Base-by-base conservation (phyloP, 768 basidiomycete species). In the Phanerochaete carnosa region DNA sequence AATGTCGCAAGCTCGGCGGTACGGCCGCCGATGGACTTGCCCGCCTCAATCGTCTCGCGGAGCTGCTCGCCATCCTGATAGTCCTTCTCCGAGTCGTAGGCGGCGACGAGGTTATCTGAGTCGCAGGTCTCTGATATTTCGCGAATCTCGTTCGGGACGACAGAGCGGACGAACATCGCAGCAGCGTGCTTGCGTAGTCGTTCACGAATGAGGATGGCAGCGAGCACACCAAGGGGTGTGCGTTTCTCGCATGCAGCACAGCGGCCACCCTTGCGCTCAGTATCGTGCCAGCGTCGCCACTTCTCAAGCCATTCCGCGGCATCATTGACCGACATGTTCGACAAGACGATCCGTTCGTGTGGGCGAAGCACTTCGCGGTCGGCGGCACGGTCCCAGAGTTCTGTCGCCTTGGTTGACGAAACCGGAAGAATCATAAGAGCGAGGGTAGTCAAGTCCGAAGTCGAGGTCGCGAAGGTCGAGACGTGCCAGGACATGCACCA, bases 1-100 rank as follows among this genome's bases (percentile, higher is more conserved):
- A 73, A 62, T 35, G 78, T 75, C 0, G 82, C 88, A 16, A 92
- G 74, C 56, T 79, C 73, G 2, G 78, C 79, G 0, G 84, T 79
- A 12, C 70, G 67, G 0, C 88, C 89, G 2, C 89, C 88, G 6
- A 92, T 79, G 57, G 85, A 83, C 49, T 77, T 78, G 23, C 87
- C 86, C 26, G 83, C 83, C 7, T 82, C 81, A 39, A 90, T 70
- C 0, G 85, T 85, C 32, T 72, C 74, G 55, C 73, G 70, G 70
- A 80, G 77, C 63, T 79, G 79, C 39, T 73, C 71, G 16, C 76
- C 73, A 29, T 77, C 74, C 63, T 61, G 67, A 62, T 35, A 69
- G 62, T 64, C 66, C 60, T 68, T 65, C 53, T 72, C 69, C n/a
- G 76, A 71, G 30, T 70, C 65, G 52, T 71, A 67, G 50, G 56